Evolutionary conservation across 208 protist species (phyloP).

Genomic region (Leishmania amazonensis): DNA sequence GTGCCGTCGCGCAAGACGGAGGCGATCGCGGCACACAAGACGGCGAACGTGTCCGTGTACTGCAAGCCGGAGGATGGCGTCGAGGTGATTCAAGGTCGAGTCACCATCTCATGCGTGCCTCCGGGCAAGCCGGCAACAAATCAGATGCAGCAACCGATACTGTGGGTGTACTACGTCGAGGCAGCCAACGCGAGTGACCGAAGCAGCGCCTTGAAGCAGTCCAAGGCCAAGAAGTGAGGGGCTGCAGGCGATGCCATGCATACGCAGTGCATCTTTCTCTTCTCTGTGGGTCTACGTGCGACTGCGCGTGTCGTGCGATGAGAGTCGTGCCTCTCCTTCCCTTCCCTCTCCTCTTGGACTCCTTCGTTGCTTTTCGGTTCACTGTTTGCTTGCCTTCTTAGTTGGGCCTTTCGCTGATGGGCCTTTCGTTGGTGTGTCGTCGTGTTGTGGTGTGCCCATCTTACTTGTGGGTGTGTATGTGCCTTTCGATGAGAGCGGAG

Average conservation of each 20-base stretch:
- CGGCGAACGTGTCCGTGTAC: conserved; percentile 66
- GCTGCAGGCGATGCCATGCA: not conserved
- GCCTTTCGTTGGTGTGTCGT: too few relatives aligned
- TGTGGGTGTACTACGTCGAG: conserved; percentile 93
- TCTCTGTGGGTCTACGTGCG: not conserved
- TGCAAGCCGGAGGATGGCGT: conserved; percentile 60
- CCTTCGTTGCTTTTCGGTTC: not conserved
- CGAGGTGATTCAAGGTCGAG: conserved; percentile 30
- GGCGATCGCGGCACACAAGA: conserved; percentile 83
- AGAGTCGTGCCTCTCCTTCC: not conserved
- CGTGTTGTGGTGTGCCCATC: not conserved
- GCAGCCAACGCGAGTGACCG: conserved; percentile 24
- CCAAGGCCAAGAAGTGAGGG: conserved; percentile 17
- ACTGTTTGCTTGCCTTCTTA: not conserved
- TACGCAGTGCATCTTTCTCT: not conserved
- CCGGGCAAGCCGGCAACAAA: conserved; percentile 32
- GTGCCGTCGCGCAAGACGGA: conserved; percentile 82
- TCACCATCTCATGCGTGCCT: conserved; percentile 44
- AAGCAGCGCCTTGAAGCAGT: conserved; percentile 15
- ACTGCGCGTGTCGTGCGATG: not conserved
- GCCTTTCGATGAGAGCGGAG: not conserved
- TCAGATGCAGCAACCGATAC: conserved; percentile 36
- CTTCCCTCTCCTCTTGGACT: too few relatives aligned
- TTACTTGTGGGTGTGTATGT: not conserved
- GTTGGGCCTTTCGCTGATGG: not conserved